A percentile compares a stretch with the other conserved stretches of the same genome.
These are phyloP conservation scores for Rhizoclosmatium globosum DNA, from an alignment of 192 early-diverging fungal species.

Conservation along the genomic window DNA sequence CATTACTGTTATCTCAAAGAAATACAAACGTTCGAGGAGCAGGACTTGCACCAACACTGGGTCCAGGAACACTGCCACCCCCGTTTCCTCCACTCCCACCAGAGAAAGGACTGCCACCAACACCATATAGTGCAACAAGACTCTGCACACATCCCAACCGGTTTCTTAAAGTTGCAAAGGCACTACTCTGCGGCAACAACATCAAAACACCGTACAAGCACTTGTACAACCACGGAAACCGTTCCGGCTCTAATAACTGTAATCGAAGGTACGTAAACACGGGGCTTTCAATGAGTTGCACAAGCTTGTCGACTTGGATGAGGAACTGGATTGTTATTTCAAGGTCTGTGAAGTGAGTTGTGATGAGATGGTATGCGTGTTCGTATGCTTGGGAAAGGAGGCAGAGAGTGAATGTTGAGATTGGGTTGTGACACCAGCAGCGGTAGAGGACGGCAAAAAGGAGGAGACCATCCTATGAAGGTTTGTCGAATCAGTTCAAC, in stretches of 20 bases:
- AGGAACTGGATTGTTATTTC: conserved; percentile 95
- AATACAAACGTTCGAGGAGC: background rate
- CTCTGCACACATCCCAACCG: conserved; percentile 85
- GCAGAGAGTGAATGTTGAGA: conserved; percentile 92
- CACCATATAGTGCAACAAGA: conserved; percentile 51
- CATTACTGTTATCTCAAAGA: too few species aligned
- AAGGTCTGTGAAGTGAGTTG: conserved; percentile 86
- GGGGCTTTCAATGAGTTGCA: conserved; percentile 96
- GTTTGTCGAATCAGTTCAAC: conserved; percentile 2
- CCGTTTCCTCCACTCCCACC: conserved; percentile 1
- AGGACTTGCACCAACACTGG: background rate
- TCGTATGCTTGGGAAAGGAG: conserved; percentile 97
- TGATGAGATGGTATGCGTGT: conserved; percentile 76
- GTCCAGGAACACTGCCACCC: background rate
- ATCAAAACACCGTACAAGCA: conserved; percentile 96
- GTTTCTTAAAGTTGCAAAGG: conserved; percentile 94
- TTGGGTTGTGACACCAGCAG: conserved; percentile 97
- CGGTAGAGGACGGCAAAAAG: conserved; percentile 89
- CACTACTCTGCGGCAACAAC: conserved; percentile 95
- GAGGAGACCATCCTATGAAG: conserved; percentile 71
- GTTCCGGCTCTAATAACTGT: conserved; percentile 91
- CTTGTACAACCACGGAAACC: conserved; percentile 89
- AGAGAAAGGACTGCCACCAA: background rate
- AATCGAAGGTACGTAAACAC: conserved; percentile 96
- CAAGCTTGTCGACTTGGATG: conserved; percentile 97